Conservation (phyloP, 768 basidiomycete genomes). For the Serendipita vermifera region DNA sequence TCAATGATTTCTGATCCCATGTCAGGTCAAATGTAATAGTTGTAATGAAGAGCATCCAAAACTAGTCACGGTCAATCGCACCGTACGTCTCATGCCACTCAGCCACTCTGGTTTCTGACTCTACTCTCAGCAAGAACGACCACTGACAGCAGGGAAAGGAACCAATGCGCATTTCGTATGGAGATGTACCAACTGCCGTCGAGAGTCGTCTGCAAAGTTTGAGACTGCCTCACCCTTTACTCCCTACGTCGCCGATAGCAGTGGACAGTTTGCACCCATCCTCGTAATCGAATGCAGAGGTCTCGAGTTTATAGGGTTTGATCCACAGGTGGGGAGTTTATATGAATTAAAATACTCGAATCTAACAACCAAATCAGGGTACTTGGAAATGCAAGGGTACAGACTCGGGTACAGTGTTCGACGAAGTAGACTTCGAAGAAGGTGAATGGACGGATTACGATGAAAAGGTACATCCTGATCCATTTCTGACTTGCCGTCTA, state of each 20-base stretch:
- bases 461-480: slow-evolving; percentile 53
- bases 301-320: slow-evolving; percentile 67
- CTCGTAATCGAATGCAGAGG: slow-evolving; percentile 75
- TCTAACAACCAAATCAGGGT: slow-evolving; percentile 35
- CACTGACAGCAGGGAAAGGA: slow-evolving; percentile 54
- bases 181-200: slow-evolving; percentile 54
- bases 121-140: slow-evolving; percentile 44
- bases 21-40: slow-evolving; percentile 62
- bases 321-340: slow-evolving; percentile 43
- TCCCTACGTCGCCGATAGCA: slow-evolving; percentile 46
- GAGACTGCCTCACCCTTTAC: slow-evolving; percentile 36
- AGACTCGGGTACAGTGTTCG: slow-evolving; percentile 42
- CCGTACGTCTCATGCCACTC: slow-evolving; percentile 28
- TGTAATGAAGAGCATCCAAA: slow-evolving; percentile 71
- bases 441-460: slow-evolving; percentile 83
- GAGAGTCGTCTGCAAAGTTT: slow-evolving; percentile 73
- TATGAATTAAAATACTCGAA: neutral
- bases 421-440: slow-evolving; percentile 51
- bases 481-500: neutral
- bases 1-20: neutral
- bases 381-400: slow-evolving; percentile 62
- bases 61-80: slow-evolving; percentile 54
- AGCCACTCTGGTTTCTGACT: neutral
- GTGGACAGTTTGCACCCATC: slow-evolving; percentile 47
- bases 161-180: slow-evolving; percentile 69